Conservation (phyloP, 1,139 yeast genomes). For the Zygosaccharomyces sapae region DNA sequence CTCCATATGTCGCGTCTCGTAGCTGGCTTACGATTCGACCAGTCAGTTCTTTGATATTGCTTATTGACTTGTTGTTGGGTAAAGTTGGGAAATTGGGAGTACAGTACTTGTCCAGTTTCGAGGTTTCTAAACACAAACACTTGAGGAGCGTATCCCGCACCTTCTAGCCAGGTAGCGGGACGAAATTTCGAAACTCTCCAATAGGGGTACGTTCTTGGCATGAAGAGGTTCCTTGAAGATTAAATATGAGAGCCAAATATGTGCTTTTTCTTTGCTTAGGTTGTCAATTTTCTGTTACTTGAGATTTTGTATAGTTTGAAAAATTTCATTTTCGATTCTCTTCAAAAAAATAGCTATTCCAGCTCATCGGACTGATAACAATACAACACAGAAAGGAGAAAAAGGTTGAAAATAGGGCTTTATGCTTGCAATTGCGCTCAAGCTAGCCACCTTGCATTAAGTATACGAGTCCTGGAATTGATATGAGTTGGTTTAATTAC, state of each 20-base stretch:
- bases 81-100: conserved; percentile 74
- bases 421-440: background rate
- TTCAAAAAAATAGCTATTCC: background rate
- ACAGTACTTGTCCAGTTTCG: conserved; percentile 84
- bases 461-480: background rate
- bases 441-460: background rate
- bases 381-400: background rate
- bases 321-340: background rate
- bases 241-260: background rate
- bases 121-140: conserved; percentile 78
- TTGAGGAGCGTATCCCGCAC: conserved; percentile 68
- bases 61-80: conserved; percentile 66
- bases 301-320: background rate
- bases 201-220: conserved; percentile 8
- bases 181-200: conserved; percentile 36
- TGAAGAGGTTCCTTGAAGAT: background rate
- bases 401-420: background rate
- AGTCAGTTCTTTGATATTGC: conserved; percentile 70
- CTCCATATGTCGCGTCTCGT: conserved; percentile 87
- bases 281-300: background rate
- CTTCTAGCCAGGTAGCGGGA: conserved; percentile 48
- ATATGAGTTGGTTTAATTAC: conserved; percentile 14
- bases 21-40: conserved; percentile 79
- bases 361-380: background rate
- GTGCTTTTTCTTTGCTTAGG: background rate